phyloP scores from a whole-genome alignment of 805 yeast species.

The Dipodascus geniculatus region DNA sequence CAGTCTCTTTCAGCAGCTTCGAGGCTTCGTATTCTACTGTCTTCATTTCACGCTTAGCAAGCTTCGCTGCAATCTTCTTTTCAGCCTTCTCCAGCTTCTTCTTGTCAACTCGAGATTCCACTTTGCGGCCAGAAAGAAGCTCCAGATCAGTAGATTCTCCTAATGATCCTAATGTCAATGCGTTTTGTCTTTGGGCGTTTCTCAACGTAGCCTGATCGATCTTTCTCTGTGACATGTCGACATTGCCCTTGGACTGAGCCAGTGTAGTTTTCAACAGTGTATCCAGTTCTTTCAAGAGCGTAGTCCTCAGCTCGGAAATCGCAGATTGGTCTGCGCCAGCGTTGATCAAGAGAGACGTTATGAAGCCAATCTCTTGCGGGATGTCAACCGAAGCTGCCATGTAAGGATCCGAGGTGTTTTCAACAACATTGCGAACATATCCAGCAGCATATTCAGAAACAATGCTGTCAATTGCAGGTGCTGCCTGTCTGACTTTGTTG shows the following conservation, averaged over 20 bases:
- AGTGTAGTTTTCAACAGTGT: slow-evolving; percentile 39
- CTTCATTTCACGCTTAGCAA: slow-evolving; percentile 53
- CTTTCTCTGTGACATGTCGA: slow-evolving; percentile 81
- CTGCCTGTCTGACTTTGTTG: slow-evolving; percentile 70
- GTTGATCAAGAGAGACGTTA: slow-evolving; percentile 51
- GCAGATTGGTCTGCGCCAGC: slow-evolving; percentile 70
- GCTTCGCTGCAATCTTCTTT: slow-evolving; percentile 92
- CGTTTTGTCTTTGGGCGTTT: slow-evolving; percentile 57
- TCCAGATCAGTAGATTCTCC: slow-evolving; percentile 80
- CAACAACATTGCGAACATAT: slow-evolving; percentile 68
- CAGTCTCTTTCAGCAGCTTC: slow-evolving; percentile 56
- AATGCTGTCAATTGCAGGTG: slow-evolving; percentile 73
- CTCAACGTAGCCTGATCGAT: slow-evolving; percentile 54
- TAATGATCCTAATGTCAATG: slow-evolving; percentile 60
- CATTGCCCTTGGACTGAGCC: slow-evolving; percentile 45
- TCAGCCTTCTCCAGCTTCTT: slow-evolving; percentile 97
- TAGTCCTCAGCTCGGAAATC: slow-evolving; percentile 41
- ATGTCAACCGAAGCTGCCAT: slow-evolving; percentile 54
- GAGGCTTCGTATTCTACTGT: slow-evolving; percentile 55
- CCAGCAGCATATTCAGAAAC: slow-evolving; percentile 90
- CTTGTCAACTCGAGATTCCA: slow-evolving; percentile 90
- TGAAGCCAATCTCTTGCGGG: slow-evolving; percentile 52
- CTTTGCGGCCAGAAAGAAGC: slow-evolving; percentile 71
- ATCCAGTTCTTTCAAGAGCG: slow-evolving; percentile 36
- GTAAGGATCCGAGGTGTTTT: slow-evolving; percentile 72